phyloP scores from a whole-genome alignment of 192 early-diverging fungal genomes.

The Radiomyces spectabilis region DNA sequence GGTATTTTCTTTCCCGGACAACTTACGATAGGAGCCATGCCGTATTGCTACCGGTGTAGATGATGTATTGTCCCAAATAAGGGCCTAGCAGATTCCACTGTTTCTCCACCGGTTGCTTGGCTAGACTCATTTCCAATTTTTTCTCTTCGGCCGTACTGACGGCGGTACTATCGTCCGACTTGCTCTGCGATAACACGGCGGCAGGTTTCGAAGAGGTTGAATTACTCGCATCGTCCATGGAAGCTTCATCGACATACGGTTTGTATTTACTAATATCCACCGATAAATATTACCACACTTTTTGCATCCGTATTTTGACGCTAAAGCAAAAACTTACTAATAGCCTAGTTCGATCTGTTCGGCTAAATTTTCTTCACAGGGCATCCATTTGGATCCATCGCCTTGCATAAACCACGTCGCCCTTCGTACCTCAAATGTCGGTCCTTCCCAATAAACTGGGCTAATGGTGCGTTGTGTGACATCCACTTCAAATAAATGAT shows the following conservation, averaged over 20 bases:
- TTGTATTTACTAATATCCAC: too few relatives aligned
- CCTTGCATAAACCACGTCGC: slow-evolving; percentile 76
- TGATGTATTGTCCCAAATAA: slow-evolving; percentile 68
- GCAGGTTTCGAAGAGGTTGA: too few relatives aligned
- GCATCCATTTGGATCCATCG: slow-evolving; percentile 56
- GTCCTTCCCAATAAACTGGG: slow-evolving; percentile 75
- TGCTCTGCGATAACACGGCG: too few relatives aligned
- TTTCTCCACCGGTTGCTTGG: slow-evolving; percentile 35
- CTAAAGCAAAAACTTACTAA: slow-evolving; percentile 33
- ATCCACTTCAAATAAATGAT: slow-evolving; percentile 75
- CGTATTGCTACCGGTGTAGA: slow-evolving; percentile 53
- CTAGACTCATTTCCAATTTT: slow-evolving; percentile 20
- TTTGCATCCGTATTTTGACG: too few relatives aligned
- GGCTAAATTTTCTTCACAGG: slow-evolving; percentile 77
- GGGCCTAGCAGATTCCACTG: slow-evolving; percentile 74
- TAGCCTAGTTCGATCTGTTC: slow-evolving; percentile 80
- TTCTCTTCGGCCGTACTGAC: too few relatives aligned
- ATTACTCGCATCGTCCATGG: too few relatives aligned
- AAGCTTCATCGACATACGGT: too few relatives aligned
- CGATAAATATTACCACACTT: too few relatives aligned
- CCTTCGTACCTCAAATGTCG: slow-evolving; percentile 71
- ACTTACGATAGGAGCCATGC: slow-evolving; percentile 55
- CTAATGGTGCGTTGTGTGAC: slow-evolving; percentile 58
- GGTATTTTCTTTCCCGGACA: background rate
- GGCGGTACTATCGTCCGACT: too few relatives aligned